Conservation (phyloP, 1,139 yeast genomes). For the Saccharomyces hybrid region DNA sequence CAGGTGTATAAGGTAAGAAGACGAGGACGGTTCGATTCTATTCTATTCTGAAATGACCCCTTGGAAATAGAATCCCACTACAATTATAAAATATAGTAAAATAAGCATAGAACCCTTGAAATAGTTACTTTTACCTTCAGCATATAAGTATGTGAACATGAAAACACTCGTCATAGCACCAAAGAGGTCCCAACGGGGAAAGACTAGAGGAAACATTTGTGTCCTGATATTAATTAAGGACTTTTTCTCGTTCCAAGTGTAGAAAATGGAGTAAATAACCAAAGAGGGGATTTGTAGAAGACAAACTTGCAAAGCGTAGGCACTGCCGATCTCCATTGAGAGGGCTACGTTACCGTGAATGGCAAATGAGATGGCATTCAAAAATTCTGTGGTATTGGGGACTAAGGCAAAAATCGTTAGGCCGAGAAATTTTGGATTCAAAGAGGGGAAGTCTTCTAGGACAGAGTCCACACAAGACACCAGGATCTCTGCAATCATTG, state of each 20-base stretch:
- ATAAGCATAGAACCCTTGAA: constrained; percentile 90
- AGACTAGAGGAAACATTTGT: constrained; percentile 69
- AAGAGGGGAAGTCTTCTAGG: constrained; percentile 59
- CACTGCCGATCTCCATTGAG: constrained; percentile 96
- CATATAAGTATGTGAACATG: constrained; percentile 85
- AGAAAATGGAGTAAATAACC: constrained; percentile 63
- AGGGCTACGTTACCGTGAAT: constrained; percentile 91
- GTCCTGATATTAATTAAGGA: constrained; percentile 37
- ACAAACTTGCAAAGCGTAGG: constrained; percentile 95
- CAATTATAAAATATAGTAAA: constrained; percentile 66
- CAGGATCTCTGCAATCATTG: constrained; percentile 87
- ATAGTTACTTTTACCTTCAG: constrained; percentile 93
- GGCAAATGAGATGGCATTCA: constrained; percentile 95
- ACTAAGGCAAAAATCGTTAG: constrained; percentile 91
- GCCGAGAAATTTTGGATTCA: constrained; percentile 81
- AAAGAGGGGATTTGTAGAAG: constrained; percentile 87
- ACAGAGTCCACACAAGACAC: constrained; percentile 94
- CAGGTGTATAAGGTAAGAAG: background rate
- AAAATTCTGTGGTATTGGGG: constrained; percentile 93
- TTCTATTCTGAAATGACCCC: constrained; percentile 20
- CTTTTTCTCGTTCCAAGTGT: constrained; percentile 25
- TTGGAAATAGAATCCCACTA: constrained; percentile 76
- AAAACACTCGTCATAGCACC: constrained; percentile 82
- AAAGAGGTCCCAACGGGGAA: constrained; percentile 93
- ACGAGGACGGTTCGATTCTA: background rate